These are phyloP conservation scores for Syzygium syzygioides DNA, from an alignment of 441 rosid genomes.

Conservation along the genomic window DNA sequence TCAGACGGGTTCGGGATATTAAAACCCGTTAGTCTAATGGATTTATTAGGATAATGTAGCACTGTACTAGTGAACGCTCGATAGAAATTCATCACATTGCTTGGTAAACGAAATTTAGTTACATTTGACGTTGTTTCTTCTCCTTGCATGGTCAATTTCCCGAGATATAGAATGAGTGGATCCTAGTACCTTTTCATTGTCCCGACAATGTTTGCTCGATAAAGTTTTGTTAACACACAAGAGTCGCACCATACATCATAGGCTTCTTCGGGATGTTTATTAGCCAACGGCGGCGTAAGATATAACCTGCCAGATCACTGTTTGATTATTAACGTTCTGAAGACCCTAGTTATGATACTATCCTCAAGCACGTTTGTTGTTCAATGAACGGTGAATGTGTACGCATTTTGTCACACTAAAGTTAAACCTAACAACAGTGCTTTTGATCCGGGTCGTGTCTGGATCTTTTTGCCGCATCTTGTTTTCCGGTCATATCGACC, in stretches of 20 bases:
- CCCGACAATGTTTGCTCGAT: not conserved
- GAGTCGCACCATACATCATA: not conserved
- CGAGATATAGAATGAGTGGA: not conserved
- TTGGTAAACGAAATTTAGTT: not conserved
- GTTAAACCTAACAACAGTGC: not conserved
- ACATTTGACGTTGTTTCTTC: not conserved
- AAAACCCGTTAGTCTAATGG: not conserved
- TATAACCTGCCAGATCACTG: not conserved
- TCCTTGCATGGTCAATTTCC: not conserved
- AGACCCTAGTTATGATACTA: not conserved
- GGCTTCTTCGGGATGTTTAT: not conserved
- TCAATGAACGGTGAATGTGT: not conserved
- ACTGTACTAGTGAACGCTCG: accelerated
- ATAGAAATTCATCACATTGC: not conserved
- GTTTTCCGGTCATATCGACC: not conserved
- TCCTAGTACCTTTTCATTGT: not conserved
- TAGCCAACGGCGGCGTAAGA: not conserved
- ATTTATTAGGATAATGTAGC: accelerated
- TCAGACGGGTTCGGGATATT: not conserved
- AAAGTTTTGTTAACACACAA: not conserved
- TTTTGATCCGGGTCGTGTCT: not conserved
- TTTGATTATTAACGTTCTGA: not conserved
- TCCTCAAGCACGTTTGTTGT: not conserved
- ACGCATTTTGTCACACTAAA: too few relatives aligned
- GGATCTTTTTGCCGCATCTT: not conserved